A percentile compares a stretch with the other conserved stretches of the same genome.
phyloP scores from a whole-genome alignment of 192 early-diverging fungal species.

The Chytriomyces sp. region DNA sequence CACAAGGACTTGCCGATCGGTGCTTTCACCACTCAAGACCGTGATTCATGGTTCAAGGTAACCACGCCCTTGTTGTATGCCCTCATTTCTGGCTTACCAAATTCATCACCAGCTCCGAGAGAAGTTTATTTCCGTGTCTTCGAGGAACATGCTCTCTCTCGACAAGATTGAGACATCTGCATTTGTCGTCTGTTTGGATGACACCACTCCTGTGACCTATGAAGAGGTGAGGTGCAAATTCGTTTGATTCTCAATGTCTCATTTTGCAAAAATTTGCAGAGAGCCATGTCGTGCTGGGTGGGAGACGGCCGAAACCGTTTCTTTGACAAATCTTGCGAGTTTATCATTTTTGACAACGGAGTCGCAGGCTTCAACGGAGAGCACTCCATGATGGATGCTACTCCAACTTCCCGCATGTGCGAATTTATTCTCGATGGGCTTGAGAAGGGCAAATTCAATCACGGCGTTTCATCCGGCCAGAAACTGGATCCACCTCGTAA shows the following conservation, averaged over 20 bases:
- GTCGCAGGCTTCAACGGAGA: constrained; percentile 94
- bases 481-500: constrained; percentile 67
- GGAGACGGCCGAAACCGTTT: constrained; percentile 95
- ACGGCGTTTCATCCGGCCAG: constrained; percentile 60
- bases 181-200: constrained; percentile 91
- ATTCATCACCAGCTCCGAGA: constrained; percentile 50
- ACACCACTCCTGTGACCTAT: constrained; percentile 80
- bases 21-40: constrained; percentile 89
- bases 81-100: too few species aligned
- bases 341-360: constrained; percentile 96
- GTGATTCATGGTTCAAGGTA: constrained; percentile 88
- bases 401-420: constrained; percentile 83
- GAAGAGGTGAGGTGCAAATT: constrained; percentile 58
- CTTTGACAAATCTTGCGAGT: constrained; percentile 96
- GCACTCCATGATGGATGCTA: constrained; percentile 86
- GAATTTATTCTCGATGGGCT: constrained; percentile 73
- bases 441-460: constrained; percentile 71
- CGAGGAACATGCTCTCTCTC: constrained; percentile 72
- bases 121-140: constrained; percentile 53
- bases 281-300: constrained; percentile 89
- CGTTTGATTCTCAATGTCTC: too few species aligned
- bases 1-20: constrained; percentile 55
- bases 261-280: neutral
- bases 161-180: constrained; percentile 83
- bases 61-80: too few species aligned